Evolutionary conservation across 768 basidiomycete species (phyloP).

Genomic region (Panaeolus papilionaceus): DNA sequence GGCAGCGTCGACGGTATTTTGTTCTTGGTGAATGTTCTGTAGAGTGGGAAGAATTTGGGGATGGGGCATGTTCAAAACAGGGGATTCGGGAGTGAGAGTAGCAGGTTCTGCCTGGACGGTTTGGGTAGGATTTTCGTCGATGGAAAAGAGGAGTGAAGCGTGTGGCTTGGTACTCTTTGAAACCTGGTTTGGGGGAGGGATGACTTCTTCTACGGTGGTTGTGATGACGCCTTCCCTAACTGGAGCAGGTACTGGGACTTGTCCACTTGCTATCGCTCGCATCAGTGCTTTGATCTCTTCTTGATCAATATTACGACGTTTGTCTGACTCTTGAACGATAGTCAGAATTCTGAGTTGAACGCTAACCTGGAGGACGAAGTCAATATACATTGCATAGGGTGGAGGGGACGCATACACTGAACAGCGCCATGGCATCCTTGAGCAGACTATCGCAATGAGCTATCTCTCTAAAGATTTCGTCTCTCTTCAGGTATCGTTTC

Average conservation of each 20-base stretch:
- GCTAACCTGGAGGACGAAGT: conserved; percentile 31
- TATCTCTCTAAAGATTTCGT: conserved; percentile 67
- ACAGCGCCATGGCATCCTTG: conserved; percentile 63
- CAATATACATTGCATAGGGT: background rate
- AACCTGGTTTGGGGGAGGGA: conserved; percentile 16
- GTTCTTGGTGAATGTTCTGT: conserved; percentile 31
- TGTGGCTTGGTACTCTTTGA: background rate
- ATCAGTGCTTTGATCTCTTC: conserved; percentile 46
- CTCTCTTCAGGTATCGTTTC: conserved; percentile 78
- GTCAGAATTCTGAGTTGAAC: conserved; percentile 56
- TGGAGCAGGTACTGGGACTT: conserved; percentile 14
- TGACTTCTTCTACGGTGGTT: conserved; percentile 16
- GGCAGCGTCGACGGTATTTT: conserved; percentile 49
- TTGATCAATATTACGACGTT: conserved; percentile 36
- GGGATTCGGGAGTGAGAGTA: background rate
- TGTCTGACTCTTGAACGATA: conserved; percentile 52
- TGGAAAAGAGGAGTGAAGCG: background rate
- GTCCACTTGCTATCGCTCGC: conserved; percentile 29
- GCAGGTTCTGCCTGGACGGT: conserved; percentile 14
- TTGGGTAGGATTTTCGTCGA: conserved; percentile 22
- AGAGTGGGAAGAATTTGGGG: conserved; percentile 31
- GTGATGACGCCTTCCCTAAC: conserved; percentile 23
- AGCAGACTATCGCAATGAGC: conserved; percentile 56
- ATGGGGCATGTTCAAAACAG: background rate
- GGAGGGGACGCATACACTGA: conserved; percentile 45